phyloP scores from a whole-genome alignment of 2,329 filamentous ascomycete genomes.

The Fusarium goolgardi region DNA sequence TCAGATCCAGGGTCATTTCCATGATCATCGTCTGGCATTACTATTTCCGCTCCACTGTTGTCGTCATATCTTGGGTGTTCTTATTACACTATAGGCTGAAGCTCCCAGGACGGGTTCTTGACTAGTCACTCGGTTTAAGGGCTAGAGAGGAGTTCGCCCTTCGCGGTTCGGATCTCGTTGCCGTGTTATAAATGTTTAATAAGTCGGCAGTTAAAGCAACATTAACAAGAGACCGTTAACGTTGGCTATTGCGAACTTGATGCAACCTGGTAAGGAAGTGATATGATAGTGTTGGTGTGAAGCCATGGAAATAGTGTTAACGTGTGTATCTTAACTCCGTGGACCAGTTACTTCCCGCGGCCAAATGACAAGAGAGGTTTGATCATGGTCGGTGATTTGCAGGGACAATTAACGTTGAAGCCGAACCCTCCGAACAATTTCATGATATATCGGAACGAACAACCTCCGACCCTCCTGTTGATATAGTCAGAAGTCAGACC shows the following conservation, averaged over 20 bases:
- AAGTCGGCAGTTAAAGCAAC: background rate
- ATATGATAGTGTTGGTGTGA: background rate
- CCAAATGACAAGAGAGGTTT: background rate
- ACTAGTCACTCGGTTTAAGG: background rate
- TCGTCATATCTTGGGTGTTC: conserved; percentile 22
- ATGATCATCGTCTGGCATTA: conserved; percentile 22
- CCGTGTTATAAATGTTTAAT: conserved; percentile 24
- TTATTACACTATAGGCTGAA: conserved; percentile 19
- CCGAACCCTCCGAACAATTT: background rate
- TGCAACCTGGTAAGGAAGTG: background rate
- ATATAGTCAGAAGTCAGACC: background rate
- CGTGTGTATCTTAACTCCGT: background rate
- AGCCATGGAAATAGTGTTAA: background rate
- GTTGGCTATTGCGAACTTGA: background rate
- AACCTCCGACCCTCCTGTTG: too few relatives aligned
- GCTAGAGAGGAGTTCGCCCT: conserved; percentile 8
- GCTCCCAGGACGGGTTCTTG: background rate
- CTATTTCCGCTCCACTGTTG: conserved; percentile 19
- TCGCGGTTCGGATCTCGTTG: conserved; percentile 23
- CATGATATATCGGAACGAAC: background rate
- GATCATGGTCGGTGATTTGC: background rate
- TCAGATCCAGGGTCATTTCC: conserved; percentile 22
- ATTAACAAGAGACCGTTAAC: background rate
- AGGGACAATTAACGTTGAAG: background rate
- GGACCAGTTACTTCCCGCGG: background rate